A percentile compares a stretch with the other conserved stretches of the same genome.
These are phyloP conservation scores for Musa itinerans DNA, from an alignment of 176 grass and related monocot genomes.

Conservation along the genomic window DNA sequence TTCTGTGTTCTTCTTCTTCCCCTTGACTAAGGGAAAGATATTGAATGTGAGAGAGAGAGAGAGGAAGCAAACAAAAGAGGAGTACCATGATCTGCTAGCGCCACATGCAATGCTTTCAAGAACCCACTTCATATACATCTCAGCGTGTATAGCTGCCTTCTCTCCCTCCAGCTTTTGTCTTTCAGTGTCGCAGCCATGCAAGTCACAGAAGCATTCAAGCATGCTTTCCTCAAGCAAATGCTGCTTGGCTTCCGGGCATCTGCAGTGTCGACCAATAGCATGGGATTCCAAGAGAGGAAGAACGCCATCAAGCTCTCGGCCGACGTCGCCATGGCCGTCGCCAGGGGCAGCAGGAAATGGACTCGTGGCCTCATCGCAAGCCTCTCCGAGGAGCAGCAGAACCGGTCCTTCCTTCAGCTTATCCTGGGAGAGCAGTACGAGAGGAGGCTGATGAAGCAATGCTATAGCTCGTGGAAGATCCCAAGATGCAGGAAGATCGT, in stretches of 20 bases:
- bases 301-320: conserved; percentile 14
- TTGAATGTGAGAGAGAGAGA: too few relatives aligned
- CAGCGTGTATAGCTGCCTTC: too few relatives aligned
- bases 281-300: background rate
- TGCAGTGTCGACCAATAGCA: background rate
- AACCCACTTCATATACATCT: too few relatives aligned
- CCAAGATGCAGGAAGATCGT: conserved; percentile 3
- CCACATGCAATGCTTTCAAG: too few relatives aligned
- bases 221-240: conserved; percentile 10
- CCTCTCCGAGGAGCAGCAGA: background rate
- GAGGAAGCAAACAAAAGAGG: too few relatives aligned
- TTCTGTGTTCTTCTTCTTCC: too few relatives aligned
- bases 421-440: conserved; percentile 6
- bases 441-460: background rate
- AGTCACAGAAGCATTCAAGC: background rate
- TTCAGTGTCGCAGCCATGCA: background rate
- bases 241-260: background rate
- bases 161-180: background rate
- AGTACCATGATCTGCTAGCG: too few relatives aligned
- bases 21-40: too few relatives aligned
- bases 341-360: conserved; percentile 3
- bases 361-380: conserved; percentile 1
- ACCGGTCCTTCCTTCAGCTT: background rate
- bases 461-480: background rate
- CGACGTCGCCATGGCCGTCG: conserved; percentile 14